These are phyloP conservation scores for Panellus pusillus DNA, from an alignment of 768 basidiomycete genomes.

Conservation along the genomic window DNA sequence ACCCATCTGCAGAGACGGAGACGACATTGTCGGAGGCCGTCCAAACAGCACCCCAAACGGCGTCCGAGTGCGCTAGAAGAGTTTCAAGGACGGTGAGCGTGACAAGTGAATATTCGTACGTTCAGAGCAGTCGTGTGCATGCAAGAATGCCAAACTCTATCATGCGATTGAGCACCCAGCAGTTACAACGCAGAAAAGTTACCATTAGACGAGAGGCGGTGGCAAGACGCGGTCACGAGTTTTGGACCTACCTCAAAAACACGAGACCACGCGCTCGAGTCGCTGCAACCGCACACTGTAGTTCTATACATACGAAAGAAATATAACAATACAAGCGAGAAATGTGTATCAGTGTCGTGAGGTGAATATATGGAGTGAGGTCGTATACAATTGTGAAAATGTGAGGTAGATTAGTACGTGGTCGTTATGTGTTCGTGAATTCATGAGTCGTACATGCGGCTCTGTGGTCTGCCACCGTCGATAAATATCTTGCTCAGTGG, in stretches of 20 bases:
- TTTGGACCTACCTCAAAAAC: not conserved
- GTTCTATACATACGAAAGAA: no score
- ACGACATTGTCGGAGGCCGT: conserved; percentile 62
- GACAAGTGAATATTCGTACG: conserved; percentile 44
- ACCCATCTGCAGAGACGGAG: conserved; percentile 78
- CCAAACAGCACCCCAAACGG: conserved; percentile 80
- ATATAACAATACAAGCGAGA: no score
- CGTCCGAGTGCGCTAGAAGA: conserved; percentile 69
- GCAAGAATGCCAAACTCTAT: conserved; percentile 73
- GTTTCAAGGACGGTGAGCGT: conserved; percentile 22
- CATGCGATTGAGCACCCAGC: not conserved
- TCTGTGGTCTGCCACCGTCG: conserved; percentile 52
- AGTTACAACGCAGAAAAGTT: not conserved
- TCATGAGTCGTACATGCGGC: conserved; percentile 31
- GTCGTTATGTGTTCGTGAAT: conserved; percentile 12
- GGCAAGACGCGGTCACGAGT: no score
- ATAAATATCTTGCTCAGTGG: conserved; percentile 81
- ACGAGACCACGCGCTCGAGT: no score
- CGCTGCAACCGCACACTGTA: no score
- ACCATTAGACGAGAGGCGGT: no score
- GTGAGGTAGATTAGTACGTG: not conserved
- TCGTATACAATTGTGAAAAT: conserved; percentile 4
- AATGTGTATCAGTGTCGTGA: not conserved
- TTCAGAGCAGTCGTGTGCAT: conserved; percentile 75
- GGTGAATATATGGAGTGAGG: not conserved